Evolutionary conservation across 768 basidiomycete genomes (phyloP), one percentile per base, ranked within the genome.

Genomic region (Tephrocybe sp.): DNA sequence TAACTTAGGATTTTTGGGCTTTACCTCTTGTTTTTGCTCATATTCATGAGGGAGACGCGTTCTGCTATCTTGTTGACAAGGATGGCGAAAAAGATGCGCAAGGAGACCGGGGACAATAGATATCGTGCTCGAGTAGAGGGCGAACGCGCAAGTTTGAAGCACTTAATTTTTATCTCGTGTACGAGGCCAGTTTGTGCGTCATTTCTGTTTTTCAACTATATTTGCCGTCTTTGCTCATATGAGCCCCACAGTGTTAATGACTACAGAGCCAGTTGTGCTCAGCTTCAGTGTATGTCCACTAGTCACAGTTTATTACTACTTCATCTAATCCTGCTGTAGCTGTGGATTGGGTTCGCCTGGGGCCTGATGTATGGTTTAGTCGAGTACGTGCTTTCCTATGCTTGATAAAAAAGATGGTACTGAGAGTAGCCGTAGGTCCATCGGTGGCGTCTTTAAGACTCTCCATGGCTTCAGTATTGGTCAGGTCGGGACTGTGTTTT

Each of bases 281-380:
- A 82, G 82, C 57, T 87, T 92, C 60, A 85, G 82, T 59, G 86
- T 88, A 61, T 30, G 79, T 65, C 66, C 8, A n/a, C n/a, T n/a
- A 68, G 69, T 5, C 40, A 62, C 67, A n/a, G 69, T 69, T 11
- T 73, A 55, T 70, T 37, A 37, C 9, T 46, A 44, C 45, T 15
- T 27, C 34, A 9, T 23, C 23, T 25, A 31, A 29, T 27, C 49
- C 21, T 50, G 10, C 27, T 24, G 15, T 63, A 88, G 83, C 59
- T 86, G n/a, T 86, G 84, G 85, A 67, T 83, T 24, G 82, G 83
- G 44, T 82, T 91, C 50, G 76, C 78, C 0, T 92, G 89, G 88
- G 89, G 89, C 0, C 78, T 89, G 4, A 63, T 84, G 18, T 92
- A 79, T 58, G 82, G 80, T 46, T 67, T 90, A 60, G 71, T 88